phyloP scores from a whole-genome alignment of 345 rosid genomes.

The Eucalyptus cladocalyx region DNA sequence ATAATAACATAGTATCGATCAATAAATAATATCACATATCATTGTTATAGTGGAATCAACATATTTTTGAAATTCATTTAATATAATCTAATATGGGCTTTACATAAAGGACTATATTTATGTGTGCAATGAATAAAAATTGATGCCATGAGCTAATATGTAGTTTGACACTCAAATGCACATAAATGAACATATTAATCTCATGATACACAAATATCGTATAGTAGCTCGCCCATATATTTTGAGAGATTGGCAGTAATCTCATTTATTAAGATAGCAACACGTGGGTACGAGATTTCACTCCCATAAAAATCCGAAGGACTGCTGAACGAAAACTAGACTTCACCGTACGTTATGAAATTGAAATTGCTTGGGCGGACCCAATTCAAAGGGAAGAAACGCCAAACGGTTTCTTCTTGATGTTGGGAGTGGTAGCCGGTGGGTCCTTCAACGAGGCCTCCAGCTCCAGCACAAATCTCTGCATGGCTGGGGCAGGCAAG shows the following conservation, averaged over 20 bases:
- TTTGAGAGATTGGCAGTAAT: no score
- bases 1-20: no score
- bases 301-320: not conserved
- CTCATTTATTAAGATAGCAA: not conserved
- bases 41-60: no score
- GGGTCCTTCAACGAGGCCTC: slow-evolving; percentile 1
- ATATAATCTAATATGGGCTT: no score
- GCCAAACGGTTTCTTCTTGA: not conserved
- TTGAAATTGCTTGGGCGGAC: not conserved
- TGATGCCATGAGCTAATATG: no score
- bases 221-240: not conserved
- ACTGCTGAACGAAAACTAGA: not conserved
- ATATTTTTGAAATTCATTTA: no score
- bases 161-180: no score
- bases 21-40: no score
- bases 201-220: not conserved
- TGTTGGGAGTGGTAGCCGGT: not conserved
- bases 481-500: slow-evolving; percentile 31
- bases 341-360: not conserved
- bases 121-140: no score
- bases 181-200: no score
- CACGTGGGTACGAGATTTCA: not conserved
- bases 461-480: slow-evolving; percentile 21
- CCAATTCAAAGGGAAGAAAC: not conserved
- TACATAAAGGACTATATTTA: no score